phyloP scores from a whole-genome alignment of 2,329 filamentous ascomycete genomes.

The Elsinoe australis region DNA sequence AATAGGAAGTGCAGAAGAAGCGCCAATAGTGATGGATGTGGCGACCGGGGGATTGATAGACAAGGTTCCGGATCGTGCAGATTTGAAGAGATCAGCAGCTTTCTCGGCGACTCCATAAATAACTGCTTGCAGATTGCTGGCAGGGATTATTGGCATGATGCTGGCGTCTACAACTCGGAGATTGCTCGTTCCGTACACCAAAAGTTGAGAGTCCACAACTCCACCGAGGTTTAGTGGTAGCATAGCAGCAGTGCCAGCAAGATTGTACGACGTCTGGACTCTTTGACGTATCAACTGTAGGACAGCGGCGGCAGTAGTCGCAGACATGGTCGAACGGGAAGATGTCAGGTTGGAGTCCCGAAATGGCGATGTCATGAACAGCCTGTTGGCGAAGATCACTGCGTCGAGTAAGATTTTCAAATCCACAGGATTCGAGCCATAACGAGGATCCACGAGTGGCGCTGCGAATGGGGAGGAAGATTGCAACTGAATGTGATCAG shows the following conservation, averaged over 20 bases:
- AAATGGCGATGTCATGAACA: conserved; percentile 24
- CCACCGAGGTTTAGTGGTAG: conserved; percentile 42
- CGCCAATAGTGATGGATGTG: too few relatives aligned
- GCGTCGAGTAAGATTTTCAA: conserved; percentile 25
- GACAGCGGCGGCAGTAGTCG: conserved; percentile 22
- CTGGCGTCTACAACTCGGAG: conserved; percentile 42
- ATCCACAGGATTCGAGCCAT: conserved; percentile 40
- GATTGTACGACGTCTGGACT: conserved; percentile 43
- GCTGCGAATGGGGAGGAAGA: conserved; percentile 34
- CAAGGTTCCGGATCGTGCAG: conserved; percentile 19
- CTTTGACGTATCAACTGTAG: conserved; percentile 26
- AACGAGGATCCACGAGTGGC: conserved; percentile 38
- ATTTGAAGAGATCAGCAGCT: conserved; percentile 44
- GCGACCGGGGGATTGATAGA: too few relatives aligned
- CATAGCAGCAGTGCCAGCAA: conserved; percentile 47
- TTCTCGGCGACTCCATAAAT: conserved; percentile 35
- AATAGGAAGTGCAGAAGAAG: too few relatives aligned
- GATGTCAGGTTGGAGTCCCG: conserved; percentile 4
- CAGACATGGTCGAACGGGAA: background rate
- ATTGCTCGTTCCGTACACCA: conserved; percentile 40
- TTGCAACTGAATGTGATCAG: conserved; percentile 26
- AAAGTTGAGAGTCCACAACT: conserved; percentile 40
- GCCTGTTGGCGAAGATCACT: conserved; percentile 26
- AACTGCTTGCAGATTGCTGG: conserved; percentile 28
- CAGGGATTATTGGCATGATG: conserved; percentile 40